Evolutionary conservation across 306 rosid species (phyloP).

Genomic region (Clitoria ternatea): DNA sequence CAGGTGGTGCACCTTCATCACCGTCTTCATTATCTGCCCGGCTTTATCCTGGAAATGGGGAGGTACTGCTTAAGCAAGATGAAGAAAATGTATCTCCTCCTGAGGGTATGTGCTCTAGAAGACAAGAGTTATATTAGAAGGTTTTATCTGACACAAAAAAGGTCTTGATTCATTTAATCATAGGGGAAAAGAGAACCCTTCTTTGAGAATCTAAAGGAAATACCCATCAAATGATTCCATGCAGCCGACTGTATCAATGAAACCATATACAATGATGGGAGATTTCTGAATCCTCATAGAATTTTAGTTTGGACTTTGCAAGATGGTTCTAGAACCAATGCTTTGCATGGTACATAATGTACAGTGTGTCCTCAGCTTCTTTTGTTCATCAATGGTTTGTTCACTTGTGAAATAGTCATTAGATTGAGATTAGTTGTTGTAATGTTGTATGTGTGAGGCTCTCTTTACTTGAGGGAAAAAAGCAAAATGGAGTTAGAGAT

Average conservation of each 20-base stretch:
- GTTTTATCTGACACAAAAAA: conserved; percentile 15
- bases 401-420: conserved; percentile 10
- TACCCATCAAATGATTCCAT: conserved; percentile 7
- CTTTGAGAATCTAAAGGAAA: conserved; percentile 13
- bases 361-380: conserved; percentile 20
- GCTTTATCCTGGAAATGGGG: conserved; percentile 62
- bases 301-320: conserved; percentile 23
- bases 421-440: conserved; percentile 23
- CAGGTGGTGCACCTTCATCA: conserved; percentile 54
- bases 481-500: conserved; percentile 18
- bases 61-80: conserved; percentile 40
- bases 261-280: conserved; percentile 3
- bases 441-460: conserved; percentile 19
- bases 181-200: neutral
- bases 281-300: conserved; percentile 1
- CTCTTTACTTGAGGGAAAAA: conserved; percentile 19
- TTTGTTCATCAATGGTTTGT: conserved; percentile 18
- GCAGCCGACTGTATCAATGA: neutral
- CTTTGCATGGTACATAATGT: conserved; percentile 19
- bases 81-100: conserved; percentile 47
- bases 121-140: conserved; percentile 53
- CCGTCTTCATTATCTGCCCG: conserved; percentile 58
- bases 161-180: conserved; percentile 1
- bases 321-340: conserved; percentile 23
- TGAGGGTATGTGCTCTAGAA: conserved; percentile 43